A percentile compares a stretch with the other conserved stretches of the same genome.
Conservation (phyloP, 139 green algal genomes). For the Chlamydomonas sp. region DNA sequence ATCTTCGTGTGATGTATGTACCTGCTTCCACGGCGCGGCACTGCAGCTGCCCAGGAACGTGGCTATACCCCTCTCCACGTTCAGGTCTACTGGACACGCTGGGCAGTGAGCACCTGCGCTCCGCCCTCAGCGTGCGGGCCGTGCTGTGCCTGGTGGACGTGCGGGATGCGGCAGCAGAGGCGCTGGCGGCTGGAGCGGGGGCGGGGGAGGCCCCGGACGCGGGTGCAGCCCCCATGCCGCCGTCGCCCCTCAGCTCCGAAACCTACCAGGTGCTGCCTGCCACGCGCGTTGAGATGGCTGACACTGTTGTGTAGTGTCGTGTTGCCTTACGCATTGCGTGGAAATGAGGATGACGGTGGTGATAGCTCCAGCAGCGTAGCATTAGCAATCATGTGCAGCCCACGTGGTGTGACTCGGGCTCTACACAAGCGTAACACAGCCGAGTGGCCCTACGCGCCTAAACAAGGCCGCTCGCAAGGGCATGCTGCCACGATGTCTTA, state of each 20-base stretch:
- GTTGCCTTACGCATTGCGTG: too few species aligned
- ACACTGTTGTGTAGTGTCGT: too few species aligned
- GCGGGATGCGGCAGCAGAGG: neutral
- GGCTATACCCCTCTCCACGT: neutral
- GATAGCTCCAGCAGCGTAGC: too few species aligned
- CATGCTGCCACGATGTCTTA: neutral
- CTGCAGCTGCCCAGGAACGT: neutral
- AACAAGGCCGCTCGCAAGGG: neutral
- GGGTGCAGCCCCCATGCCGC: too few species aligned
- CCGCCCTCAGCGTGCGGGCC: constrained; percentile 49
- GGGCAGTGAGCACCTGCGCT: constrained; percentile 54
- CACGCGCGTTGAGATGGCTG: too few species aligned
- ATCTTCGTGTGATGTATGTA: neutral
- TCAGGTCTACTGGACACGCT: constrained; percentile 68
- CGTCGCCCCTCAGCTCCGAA: too few species aligned
- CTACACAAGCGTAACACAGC: neutral
- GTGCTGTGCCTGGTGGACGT: constrained; percentile 67
- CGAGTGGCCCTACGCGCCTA: neutral
- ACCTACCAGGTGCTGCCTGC: too few species aligned
- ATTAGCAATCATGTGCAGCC: neutral
- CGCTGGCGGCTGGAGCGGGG: neutral
- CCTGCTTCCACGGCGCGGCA: neutral
- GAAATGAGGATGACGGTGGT: too few species aligned
- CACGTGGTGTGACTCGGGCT: too few species aligned
- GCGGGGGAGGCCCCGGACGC: neutral